Evolutionary conservation across 176 grass and related monocot species (phyloP).

Genomic region (Oryza glumipatula): DNA sequence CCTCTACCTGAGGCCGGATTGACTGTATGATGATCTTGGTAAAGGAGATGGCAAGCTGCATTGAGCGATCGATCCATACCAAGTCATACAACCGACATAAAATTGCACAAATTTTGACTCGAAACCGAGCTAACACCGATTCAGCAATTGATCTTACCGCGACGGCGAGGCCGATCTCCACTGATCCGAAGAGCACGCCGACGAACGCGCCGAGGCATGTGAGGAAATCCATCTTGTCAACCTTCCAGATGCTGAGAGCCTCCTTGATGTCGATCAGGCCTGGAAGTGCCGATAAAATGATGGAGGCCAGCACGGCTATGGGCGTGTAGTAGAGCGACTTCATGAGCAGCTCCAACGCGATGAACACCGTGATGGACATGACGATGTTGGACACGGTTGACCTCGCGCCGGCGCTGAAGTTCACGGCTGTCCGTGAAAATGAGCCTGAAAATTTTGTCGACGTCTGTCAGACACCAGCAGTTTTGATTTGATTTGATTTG

Average conservation of each 20-base stretch:
- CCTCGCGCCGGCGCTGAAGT: slow-evolving; percentile 87
- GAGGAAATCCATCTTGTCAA: slow-evolving; percentile 97
- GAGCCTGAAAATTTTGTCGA: slow-evolving; percentile 61
- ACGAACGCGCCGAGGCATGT: slow-evolving; percentile 77
- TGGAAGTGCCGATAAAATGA: slow-evolving; percentile 89
- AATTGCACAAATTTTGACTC: background rate
- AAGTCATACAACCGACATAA: slow-evolving; percentile 28
- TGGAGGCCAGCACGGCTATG: slow-evolving; percentile 89
- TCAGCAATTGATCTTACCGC: slow-evolving; percentile 52
- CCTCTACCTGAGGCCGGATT: slow-evolving; percentile 66
- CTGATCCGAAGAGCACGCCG: slow-evolving; percentile 87
- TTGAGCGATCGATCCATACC: background rate
- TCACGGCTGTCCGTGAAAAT: slow-evolving; percentile 88
- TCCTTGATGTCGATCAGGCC: slow-evolving; percentile 86
- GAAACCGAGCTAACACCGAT: background rate
- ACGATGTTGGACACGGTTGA: slow-evolving; percentile 87
- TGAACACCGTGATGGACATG: slow-evolving; percentile 78
- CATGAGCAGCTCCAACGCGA: slow-evolving; percentile 69
- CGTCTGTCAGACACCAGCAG: slow-evolving; percentile 5
- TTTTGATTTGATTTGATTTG: slow-evolving; percentile 22
- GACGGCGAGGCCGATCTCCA: slow-evolving; percentile 82
- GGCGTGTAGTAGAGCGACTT: slow-evolving; percentile 92
- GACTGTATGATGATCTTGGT: slow-evolving; percentile 79
- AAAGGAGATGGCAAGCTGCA: slow-evolving; percentile 85
- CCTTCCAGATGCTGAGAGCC: slow-evolving; percentile 74